Conservation (phyloP, 1,139 yeast species). For the Arxiozyma telluris region DNA sequence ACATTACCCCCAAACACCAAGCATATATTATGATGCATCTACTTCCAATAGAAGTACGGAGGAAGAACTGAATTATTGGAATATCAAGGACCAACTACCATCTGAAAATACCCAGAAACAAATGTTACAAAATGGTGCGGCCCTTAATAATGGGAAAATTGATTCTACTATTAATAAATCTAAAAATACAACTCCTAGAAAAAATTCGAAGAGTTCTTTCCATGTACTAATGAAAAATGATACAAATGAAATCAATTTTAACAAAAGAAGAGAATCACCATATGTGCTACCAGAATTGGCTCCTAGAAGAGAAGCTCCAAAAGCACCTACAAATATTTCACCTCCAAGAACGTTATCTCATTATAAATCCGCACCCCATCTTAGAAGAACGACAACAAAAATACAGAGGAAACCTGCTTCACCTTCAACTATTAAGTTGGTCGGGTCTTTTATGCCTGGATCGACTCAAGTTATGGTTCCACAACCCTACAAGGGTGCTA, state of each 20-base stretch:
- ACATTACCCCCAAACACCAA: conserved; percentile 30
- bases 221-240: conserved; percentile 57
- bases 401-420: conserved; percentile 11
- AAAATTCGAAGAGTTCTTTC: conserved; percentile 37
- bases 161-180: background rate
- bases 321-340: conserved; percentile 44
- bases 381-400: conserved; percentile 15
- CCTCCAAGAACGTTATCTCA: conserved; percentile 15
- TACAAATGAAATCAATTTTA: conserved; percentile 67
- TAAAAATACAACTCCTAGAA: conserved; percentile 3
- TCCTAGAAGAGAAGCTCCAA: conserved; percentile 59
- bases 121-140: background rate
- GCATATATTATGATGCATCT: conserved; percentile 23
- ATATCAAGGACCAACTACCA: conserved; percentile 42
- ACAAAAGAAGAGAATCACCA: conserved; percentile 70
- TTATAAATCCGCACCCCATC: conserved; percentile 8
- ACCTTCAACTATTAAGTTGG: conserved; percentile 8
- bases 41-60: conserved; percentile 11
- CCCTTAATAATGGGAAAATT: background rate
- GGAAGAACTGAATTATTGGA: conserved; percentile 50
- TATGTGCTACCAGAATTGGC: conserved; percentile 42
- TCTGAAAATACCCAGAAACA: background rate
- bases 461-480: conserved; percentile 35
- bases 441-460: conserved; percentile 35
- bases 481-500: conserved; percentile 35